Evolutionary conservation across 331 rosid genomes (phyloP).

Genomic region (Pyrus hybrid): DNA sequence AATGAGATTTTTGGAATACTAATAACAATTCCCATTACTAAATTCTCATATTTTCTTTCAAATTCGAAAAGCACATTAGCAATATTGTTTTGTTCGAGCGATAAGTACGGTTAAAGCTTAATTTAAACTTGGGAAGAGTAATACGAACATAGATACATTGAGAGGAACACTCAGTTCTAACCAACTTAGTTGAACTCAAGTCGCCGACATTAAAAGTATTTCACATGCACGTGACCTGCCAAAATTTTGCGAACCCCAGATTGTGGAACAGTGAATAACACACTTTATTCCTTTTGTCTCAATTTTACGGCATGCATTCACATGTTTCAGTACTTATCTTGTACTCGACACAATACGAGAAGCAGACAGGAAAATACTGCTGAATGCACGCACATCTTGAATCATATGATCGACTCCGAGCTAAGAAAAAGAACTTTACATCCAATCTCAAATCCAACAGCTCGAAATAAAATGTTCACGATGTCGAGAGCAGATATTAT

Average conservation of each 20-base stretch:
- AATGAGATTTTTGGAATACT: too few species aligned
- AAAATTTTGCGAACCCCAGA: neutral
- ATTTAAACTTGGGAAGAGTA: too few species aligned
- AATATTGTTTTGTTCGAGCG: too few species aligned
- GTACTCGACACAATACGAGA: neutral
- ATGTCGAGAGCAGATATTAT: neutral
- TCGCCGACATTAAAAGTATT: too few species aligned
- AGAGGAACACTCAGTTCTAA: too few species aligned
- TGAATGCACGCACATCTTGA: neutral
- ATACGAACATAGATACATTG: too few species aligned
- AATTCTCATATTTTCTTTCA: neutral
- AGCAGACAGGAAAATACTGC: neutral
- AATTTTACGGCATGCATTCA: neutral
- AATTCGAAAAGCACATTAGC: neutral
- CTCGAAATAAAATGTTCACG: neutral
- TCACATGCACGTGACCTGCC: neutral
- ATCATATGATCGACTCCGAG: neutral
- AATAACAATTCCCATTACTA: too few species aligned
- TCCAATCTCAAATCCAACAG: neutral
- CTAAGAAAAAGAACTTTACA: neutral
- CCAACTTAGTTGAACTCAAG: too few species aligned
- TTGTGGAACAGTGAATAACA: conserved; percentile 2
- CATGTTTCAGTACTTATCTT: neutral
- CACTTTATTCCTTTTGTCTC: conserved; percentile 17
- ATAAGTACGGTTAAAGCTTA: too few species aligned